Percentiles rank a stretch among this genome's conserved stretches.
These are phyloP conservation scores for Elongisporangium senticosum DNA, from an alignment of 352 stramenopile genomes.

Conservation along the genomic window DNA sequence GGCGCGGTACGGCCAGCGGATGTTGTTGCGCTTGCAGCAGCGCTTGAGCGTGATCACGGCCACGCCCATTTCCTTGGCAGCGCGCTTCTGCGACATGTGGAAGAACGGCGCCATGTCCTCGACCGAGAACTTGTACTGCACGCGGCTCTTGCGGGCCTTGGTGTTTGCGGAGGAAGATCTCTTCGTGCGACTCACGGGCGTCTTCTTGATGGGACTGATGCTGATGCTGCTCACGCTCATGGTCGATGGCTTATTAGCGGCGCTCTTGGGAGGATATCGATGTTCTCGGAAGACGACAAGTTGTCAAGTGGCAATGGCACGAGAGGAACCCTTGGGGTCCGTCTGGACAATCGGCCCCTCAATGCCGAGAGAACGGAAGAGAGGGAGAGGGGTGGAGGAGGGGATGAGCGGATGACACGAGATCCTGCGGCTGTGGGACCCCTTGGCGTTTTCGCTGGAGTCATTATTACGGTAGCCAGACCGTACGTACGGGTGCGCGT, in stretches of 20 bases:
- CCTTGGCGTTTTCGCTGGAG: not conserved
- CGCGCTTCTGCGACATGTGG: conserved; percentile 41
- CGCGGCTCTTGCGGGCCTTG: conserved; percentile 37
- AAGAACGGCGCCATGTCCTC: conserved; percentile 34
- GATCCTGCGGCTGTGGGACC: not conserved
- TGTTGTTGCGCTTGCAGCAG: conserved; percentile 24
- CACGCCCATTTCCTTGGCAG: conserved; percentile 18
- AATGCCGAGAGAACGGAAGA: not conserved
- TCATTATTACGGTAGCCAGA: not conserved
- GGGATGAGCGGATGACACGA: not conserved
- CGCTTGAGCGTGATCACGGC: conserved; percentile 37
- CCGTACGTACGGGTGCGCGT: not conserved
- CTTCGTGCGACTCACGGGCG: conserved; percentile 1
- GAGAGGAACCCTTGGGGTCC: not conserved
- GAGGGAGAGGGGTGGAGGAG: not conserved
- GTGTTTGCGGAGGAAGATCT: conserved; percentile 5
- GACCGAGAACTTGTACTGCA: conserved; percentile 32
- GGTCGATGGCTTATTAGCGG: not conserved
- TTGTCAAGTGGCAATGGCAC: not conserved
- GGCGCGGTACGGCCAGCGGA: conserved; percentile 32
- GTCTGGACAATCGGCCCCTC: not conserved
- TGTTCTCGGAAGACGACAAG: not conserved
- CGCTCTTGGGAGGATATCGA: not conserved
- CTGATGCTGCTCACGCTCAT: not conserved
- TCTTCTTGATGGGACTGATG: not conserved